Conservation (phyloP, 2,329 filamentous ascomycete genomes). For the Talaromyces sp. region DNA sequence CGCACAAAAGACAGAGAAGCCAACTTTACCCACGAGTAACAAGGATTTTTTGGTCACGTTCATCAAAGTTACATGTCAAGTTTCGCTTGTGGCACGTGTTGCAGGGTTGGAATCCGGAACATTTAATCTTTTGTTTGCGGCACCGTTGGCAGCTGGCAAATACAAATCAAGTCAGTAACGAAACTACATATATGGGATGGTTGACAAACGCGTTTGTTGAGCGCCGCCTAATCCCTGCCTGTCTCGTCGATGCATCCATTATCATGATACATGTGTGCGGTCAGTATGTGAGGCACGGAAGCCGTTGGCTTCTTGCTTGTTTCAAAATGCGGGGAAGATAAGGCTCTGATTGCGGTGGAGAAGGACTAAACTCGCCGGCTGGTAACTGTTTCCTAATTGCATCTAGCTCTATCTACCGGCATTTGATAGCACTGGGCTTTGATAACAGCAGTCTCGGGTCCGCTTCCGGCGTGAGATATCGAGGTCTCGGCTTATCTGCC, state of each 20-base stretch:
- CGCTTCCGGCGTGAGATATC: not conserved
- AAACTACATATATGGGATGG: not conserved
- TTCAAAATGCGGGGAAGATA: not conserved
- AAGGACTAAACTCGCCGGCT: not conserved
- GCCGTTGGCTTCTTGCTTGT: not conserved
- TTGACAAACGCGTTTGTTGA: not conserved
- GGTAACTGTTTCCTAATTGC: not conserved
- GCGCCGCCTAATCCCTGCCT: not conserved
- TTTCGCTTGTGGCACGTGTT: constrained; percentile 41
- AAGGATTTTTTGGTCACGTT: constrained; percentile 46
- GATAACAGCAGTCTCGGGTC: not conserved
- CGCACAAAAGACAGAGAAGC: not conserved
- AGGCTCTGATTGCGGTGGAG: not conserved
- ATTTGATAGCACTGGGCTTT: not conserved
- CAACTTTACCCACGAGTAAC: constrained; percentile 42
- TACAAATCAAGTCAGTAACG: not conserved
- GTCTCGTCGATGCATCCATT: not conserved
- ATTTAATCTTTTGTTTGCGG: constrained; percentile 44
- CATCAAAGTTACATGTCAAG: constrained; percentile 40
- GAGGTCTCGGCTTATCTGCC: not conserved
- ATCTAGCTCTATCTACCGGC: not conserved
- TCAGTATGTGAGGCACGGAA: not conserved
- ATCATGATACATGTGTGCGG: not conserved
- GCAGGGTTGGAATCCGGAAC: constrained; percentile 40
- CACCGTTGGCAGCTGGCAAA: constrained; percentile 39